Evolutionary conservation across 2,329 filamentous ascomycete species (phyloP), one percentile per base, ranked within the genome.

Genomic region (Zelopaecilomyces penicillatus): DNA sequence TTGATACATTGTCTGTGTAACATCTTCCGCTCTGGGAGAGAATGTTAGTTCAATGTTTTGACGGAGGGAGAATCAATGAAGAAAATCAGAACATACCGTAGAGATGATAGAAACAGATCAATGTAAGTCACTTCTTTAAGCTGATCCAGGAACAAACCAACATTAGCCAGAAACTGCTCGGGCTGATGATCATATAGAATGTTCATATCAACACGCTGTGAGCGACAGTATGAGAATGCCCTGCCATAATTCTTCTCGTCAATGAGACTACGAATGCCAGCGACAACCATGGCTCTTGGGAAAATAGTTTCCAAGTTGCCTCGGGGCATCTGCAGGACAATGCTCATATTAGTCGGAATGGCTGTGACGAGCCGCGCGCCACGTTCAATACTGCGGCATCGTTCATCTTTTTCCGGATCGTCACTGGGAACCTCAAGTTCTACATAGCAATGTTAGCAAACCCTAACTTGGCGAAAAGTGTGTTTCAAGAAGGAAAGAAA

Each of bases 171-270:
- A 60, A 98, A 96, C 53, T 94, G 86, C 33, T 82, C 74, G 0
- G 91, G 88, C n/a, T 82, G 81, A 65, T 97, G 87, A 58, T 98
- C 93, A 58, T 95, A 91, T 3, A 98, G 71, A 49, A 98, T 91
- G 58, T 98, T 98, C 85, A 97, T 90, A 58, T 98, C 93, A 1
- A 98, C 93, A 54, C 94, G 80, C 61, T 98, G 94, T 26, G 83
- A 91, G 41, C 93, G 82, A 61, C 93, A 97, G 50, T 88, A 83
- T 26, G 85, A 71, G 60, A 96, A 98, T 0, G 93, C 93, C 42
- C 78, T 80, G 40, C 76, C 79, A 58, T 96, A 98, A 55, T 93
- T 80, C 61, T 85, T 86, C 30, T 77, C 71, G 43, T 89, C 84
- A 42, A 98, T 87, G 42, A 85, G 80, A 41, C 79, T 78, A 39